Evolutionary conservation across 129 eudicot genomes (phyloP), one percentile per base, ranked within the genome.

Genomic region (Flaveria brownii): DNA sequence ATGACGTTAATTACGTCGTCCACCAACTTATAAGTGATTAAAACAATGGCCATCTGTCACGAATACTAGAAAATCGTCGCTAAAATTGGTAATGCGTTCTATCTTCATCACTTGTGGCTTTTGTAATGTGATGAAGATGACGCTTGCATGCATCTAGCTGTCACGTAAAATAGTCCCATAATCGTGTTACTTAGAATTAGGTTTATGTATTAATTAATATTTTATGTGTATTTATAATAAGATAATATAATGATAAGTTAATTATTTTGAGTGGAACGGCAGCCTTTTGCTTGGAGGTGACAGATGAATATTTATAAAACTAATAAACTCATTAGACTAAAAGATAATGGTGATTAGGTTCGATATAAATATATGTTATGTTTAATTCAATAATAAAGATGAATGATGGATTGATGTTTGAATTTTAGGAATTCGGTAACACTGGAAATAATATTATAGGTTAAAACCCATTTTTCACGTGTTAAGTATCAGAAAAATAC

Each of bases 1-100:
- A 78, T 78, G 74, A 79, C 78, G 74, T 65, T 28, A n/a, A 8
- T 51, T 65, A 72, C 79, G 83, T 79, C 70, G 74, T 25, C 74
- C 83, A 80, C 79, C 60, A 54, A 28, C 46, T 54, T 41, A 45
- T 45, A 25, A 73, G 74, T 33, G 74, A 72, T 64, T 6, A 23
- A 25, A 69, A 49, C 11, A 30, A 65, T 39, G 15, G 62, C 50
- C 83, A 80, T 1, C n/a, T 80, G 83, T 73, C 79, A 42, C 47
- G 14, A 79, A 72, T 63, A n/a, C 61, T 64, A 28, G 36, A 1
- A 39, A 18, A 17, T 14, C 46, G 79, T 56, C 79, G 45, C 79
- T 64, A 73, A 65, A 4, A 16, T 25, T 51, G 47, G 2, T 65
- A 72, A 72, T 79, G 82, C 82, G 61, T 64, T 61, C 36, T 50